A percentile compares a stretch with the other conserved stretches of the same genome.
Conservation (phyloP, 208 protist genomes). For the Acanthamoeba lenticulata region DNA sequence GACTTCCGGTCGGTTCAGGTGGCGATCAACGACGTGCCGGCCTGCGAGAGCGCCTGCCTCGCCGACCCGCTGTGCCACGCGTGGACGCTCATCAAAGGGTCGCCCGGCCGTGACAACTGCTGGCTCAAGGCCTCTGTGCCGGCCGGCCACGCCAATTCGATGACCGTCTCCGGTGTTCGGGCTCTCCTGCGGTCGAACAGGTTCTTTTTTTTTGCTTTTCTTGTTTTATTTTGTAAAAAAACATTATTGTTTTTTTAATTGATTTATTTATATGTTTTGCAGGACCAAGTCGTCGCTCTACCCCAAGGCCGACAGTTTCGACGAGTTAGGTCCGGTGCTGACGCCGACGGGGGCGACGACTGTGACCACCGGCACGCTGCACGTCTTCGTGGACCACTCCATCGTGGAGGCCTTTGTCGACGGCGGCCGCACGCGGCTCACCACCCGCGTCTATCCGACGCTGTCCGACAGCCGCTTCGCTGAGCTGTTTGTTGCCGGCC, state of each 20-base stretch:
- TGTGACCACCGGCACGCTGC: not conserved
- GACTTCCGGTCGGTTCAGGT: constrained; percentile 17
- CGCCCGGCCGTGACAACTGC: not conserved
- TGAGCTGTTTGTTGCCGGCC: not conserved
- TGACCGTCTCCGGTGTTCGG: not conserved
- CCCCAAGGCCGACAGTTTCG: not conserved
- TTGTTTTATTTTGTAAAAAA: not conserved
- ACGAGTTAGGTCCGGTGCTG: constrained; percentile 1
- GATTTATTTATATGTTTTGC: too few species aligned
- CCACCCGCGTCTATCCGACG: not conserved
- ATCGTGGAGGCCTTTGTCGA: constrained; percentile 28
- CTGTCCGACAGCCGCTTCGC: not conserved
- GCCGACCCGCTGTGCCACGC: not conserved
- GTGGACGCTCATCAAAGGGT: not conserved
- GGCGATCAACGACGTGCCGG: not conserved
- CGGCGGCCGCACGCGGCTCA: not conserved
- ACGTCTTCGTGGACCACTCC: constrained; percentile 42
- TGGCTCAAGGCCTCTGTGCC: not conserved
- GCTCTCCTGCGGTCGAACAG: not conserved
- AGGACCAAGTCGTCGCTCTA: not conserved
- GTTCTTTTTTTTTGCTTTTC: not conserved
- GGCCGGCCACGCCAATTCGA: not conserved
- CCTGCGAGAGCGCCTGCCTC: not conserved
- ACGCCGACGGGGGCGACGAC: not conserved
- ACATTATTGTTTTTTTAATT: too few species aligned